Conservation (phyloP, 75 land plant genomes). For the Cryptomeria japonica region DNA sequence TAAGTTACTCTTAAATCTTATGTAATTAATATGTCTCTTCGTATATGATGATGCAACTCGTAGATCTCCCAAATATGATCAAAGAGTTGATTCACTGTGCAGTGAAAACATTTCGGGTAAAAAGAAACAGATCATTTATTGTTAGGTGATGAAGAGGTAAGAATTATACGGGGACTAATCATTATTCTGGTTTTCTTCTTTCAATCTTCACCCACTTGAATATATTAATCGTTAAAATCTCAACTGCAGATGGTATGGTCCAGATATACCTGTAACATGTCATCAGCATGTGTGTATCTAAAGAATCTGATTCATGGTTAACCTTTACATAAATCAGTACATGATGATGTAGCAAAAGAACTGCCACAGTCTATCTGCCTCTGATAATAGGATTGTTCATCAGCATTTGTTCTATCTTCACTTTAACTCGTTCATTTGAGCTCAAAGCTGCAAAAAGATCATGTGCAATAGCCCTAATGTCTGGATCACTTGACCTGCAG, state of each 20-base stretch:
- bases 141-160: too few relatives aligned
- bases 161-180: not conserved
- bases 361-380: not conserved
- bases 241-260: not conserved
- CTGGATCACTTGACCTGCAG: slow-evolving; percentile 34
- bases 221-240: not conserved
- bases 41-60: not conserved
- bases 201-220: not conserved
- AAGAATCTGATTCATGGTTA: not conserved
- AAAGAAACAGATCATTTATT: too few relatives aligned
- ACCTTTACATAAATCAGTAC: not conserved
- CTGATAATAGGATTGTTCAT: slow-evolving; percentile 9
- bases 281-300: not conserved
- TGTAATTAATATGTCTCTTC: not conserved
- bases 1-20: not conserved
- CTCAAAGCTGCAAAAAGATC: slow-evolving; percentile 30
- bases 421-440: slow-evolving; percentile 20
- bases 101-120: not conserved
- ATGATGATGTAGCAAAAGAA: not conserved
- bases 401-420: slow-evolving; percentile 28
- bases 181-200: not conserved
- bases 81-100: not conserved
- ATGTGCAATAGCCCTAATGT: slow-evolving; percentile 33
- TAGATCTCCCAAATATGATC: not conserved
- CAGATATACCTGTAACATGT: not conserved